phyloP scores from a whole-genome alignment of 805 yeast species.

The Ogataea minuta region DNA sequence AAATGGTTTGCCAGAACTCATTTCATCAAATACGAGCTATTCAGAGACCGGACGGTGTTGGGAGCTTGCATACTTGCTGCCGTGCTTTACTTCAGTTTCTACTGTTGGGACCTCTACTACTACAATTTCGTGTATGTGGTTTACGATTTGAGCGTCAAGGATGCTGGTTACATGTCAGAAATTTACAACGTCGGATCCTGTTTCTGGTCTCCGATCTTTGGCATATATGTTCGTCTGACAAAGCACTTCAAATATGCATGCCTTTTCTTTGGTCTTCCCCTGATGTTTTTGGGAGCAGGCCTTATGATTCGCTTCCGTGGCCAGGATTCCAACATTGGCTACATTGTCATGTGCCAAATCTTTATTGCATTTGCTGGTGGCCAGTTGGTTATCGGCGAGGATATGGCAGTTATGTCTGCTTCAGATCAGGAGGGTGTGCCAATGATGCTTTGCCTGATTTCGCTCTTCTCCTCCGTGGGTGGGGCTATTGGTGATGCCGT shows the following conservation, averaged over 20 bases:
- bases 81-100: constrained; percentile 21
- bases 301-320: constrained; percentile 29
- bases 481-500: constrained; percentile 40
- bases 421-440: constrained; percentile 44
- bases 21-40: constrained; percentile 28
- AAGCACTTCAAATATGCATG: constrained; percentile 24
- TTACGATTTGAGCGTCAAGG: constrained; percentile 19
- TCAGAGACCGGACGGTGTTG: constrained; percentile 27
- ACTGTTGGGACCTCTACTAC: constrained; percentile 27
- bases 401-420: constrained; percentile 37
- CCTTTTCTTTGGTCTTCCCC: constrained; percentile 24
- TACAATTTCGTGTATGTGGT: constrained; percentile 24
- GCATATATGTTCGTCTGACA: constrained; percentile 21
- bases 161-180: constrained; percentile 28
- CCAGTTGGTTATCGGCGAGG: constrained; percentile 30
- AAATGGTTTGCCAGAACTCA: constrained; percentile 27
- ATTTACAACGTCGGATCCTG: constrained; percentile 28
- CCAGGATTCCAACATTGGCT: constrained; percentile 20
- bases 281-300: constrained; percentile 26
- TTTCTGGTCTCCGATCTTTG: constrained; percentile 25
- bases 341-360: constrained; percentile 32
- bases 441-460: constrained; percentile 37
- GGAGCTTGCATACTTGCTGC: constrained; percentile 27
- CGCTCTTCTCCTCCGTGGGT: constrained; percentile 37
- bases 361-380: constrained; percentile 42